Base-by-base conservation (phyloP, 1,284 basidiomycete genomes). In the Cystobasidiaceae sp. region DNA sequence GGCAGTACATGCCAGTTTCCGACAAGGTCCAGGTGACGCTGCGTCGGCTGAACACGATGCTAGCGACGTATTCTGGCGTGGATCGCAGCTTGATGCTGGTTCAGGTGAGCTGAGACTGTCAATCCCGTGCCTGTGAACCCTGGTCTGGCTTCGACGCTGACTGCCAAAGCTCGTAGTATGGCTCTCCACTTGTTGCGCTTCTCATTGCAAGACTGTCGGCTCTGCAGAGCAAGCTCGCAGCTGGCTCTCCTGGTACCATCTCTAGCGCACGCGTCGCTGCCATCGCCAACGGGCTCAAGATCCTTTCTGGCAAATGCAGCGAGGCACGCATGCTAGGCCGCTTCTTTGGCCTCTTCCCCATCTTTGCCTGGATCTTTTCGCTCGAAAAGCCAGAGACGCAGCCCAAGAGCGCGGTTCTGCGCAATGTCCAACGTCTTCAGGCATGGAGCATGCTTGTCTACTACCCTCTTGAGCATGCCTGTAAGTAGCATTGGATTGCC, bases 381-480 rank as follows among this genome's bases (percentile, higher is more conserved):
- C 67, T 74, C 21, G 69, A 74, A 55, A 66, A 71, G 33, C 68
- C 67, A 4, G 56, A 68, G 13, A 45, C 65, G 15, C 56, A 67
- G 28, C 60, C 69, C 21, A 49, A 83, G 85, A 58, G 87, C 83
- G 46, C 33, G 48, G 66, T 62, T 45, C 27, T 71, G 5, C 32
- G 62, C 34, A 27, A 54, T 8, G 87, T 91, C 51, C 87, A 91
- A 72, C 84, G 87, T 27, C 78, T 89, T 8, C 89, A 91, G 74
- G 88, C 85, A 19, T 88, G 87, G 85, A 84, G 86, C 0, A 90
- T 91, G 88, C 78, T 91, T 19, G 81, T 80, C 1, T 91, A 87
- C 78, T 91, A 87, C 73, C 88, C 88, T 1, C 80, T 91, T 56
- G 88, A 91, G 72, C 87, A 90, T 71, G 75, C 87, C 32, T 86